Base-by-base conservation (phyloP, 768 basidiomycete species). In the Leccinum broughii region DNA sequence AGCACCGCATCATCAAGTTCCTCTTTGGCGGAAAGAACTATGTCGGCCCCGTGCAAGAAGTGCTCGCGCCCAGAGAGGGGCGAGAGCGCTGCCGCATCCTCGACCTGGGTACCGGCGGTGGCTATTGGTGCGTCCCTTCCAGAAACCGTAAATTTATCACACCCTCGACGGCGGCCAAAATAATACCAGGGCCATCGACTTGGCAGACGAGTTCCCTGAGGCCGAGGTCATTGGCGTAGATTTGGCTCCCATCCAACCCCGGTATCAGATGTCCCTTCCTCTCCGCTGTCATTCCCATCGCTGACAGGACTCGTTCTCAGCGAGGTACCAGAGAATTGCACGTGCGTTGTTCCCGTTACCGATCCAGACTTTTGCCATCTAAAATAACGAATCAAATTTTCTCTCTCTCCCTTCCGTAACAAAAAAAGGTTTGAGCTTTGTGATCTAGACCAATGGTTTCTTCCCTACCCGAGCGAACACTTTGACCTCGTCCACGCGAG, bases 401-500 rank as follows among this genome's bases (percentile, higher is more conserved):
- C 6, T 22, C 9, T 51, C 22, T 17, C 37, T 49, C n/a, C 6
- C 51, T 56, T 61, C 9, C 8, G 7, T 15, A n/a, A 41, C 10
- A 41, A 41, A 41, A 20, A 57, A 67, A 90, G 88, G 32, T 90
- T 88, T 67, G 89, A 90, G 65, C 78, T 89, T 14, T 89, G 85
- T 71, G 85, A 90, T 69, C 75, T 89, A 60, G 84, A 87, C 70
- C 77, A 82, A 60, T 74, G 73, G 66, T 81, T 75, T 56, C 76
- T 90, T 39, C 88, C 88, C 14, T 90, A 88, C 68, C 83, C 83
- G 22, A 81, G 82, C 67, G 77, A 74, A 35, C 77, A 85, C 51
- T 90, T 89, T 64, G 85, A 90, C 70, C 75, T 90, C 64, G 80
- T 90, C 50, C 88, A 90, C 67, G 87, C 85, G 41, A 83, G 88